These are phyloP conservation scores for Aquilaria yunnanensis DNA, from an alignment of 345 rosid genomes.

Conservation along the genomic window DNA sequence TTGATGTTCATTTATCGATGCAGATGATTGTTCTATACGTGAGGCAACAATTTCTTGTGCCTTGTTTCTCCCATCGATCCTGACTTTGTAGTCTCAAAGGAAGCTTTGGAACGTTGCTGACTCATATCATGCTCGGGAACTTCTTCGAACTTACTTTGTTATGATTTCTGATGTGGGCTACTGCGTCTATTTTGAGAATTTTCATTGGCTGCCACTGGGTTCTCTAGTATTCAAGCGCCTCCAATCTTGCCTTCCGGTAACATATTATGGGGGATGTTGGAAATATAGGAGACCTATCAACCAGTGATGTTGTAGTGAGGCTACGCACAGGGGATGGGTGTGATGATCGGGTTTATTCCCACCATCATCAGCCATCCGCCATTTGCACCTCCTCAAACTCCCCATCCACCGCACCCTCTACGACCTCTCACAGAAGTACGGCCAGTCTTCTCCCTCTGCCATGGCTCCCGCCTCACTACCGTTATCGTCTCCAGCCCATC, in stretches of 20 bases:
- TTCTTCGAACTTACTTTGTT: background rate
- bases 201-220: background rate
- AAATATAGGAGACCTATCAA: conserved; percentile 63
- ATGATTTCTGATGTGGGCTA: background rate
- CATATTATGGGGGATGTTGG: conserved; percentile 31
- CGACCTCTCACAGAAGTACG: no score
- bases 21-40: no score
- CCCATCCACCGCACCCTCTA: no score
- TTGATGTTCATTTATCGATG: no score
- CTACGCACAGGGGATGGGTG: conserved; percentile 70
- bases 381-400: no score
- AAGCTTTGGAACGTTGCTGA: background rate
- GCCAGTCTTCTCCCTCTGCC: no score
- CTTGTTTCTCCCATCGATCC: no score
- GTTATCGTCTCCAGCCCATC: no score
- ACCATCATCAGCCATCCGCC: conserved; percentile 24
- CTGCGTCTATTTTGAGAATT: background rate
- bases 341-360: conserved; percentile 86
- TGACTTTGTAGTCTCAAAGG: background rate
- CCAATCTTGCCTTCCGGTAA: conserved; percentile 19
- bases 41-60: no score
- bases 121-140: background rate
- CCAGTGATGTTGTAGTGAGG: conserved; percentile 69
- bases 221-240: conserved; percentile 2
- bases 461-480: no score